Evolutionary conservation across 78 protist species (phyloP).

Genomic region (Monosiga brevicollis): DNA sequence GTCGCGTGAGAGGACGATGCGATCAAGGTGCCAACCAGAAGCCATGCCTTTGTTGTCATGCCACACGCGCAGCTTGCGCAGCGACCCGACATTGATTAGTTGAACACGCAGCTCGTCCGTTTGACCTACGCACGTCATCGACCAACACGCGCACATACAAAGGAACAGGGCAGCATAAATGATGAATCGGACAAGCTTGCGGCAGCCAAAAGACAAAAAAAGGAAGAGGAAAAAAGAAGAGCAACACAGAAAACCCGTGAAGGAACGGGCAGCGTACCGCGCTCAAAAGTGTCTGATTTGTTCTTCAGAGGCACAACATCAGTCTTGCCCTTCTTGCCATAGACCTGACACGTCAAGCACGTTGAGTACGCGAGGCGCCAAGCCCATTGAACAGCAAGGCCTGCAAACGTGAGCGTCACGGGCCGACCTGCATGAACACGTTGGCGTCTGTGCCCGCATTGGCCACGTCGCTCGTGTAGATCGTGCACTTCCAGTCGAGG

Average conservation of each 20-base stretch:
- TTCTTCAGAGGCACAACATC: background rate
- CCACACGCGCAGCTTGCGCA: background rate
- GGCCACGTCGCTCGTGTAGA: background rate
- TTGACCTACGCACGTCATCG: no score
- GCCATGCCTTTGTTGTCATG: slow-evolving; percentile 1
- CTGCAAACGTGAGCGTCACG: no score
- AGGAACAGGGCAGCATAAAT: no score
- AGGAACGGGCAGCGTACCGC: no score
- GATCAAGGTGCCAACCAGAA: slow-evolving; percentile 22
- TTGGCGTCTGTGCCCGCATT: slow-evolving; percentile 2
- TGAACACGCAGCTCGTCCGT: background rate
- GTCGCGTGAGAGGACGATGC: background rate
- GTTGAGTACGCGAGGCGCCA: no score
- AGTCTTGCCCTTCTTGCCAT: background rate
- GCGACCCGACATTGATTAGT: background rate
- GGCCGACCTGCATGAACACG: background rate
- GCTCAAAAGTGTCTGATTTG: background rate
- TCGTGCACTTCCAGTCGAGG: background rate
- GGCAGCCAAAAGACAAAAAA: no score
- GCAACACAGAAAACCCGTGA: no score
- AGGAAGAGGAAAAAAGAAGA: no score
- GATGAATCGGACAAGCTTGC: no score
- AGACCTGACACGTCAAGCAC: no score
- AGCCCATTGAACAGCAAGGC: no score
- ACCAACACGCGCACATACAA: no score